phyloP scores from a whole-genome alignment of 495 filamentous ascomycete species.

The Aspergillus saccharolyticus region DNA sequence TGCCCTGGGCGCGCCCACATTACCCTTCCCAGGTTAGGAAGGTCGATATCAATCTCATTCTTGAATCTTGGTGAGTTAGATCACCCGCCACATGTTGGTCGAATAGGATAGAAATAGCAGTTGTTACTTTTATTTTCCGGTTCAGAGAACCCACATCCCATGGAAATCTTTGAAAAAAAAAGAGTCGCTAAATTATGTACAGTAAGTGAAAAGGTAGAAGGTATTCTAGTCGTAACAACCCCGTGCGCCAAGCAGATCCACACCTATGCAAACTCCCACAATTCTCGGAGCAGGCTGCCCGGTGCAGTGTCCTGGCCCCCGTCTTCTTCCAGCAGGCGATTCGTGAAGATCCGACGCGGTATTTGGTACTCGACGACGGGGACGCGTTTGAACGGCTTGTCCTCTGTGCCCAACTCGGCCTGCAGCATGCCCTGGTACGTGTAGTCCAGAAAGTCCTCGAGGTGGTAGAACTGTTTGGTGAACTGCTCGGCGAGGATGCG shows the following conservation, averaged over 20 bases:
- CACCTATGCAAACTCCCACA: slow-evolving; percentile 36
- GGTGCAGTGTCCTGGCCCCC: slow-evolving; percentile 38
- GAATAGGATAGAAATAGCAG: background rate
- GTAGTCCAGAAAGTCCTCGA: slow-evolving; percentile 96
- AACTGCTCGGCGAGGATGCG: slow-evolving; percentile 96
- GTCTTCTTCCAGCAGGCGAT: slow-evolving; percentile 41
- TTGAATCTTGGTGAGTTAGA: background rate
- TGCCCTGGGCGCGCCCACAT: too few species aligned
- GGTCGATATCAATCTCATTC: background rate
- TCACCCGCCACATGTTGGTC: slow-evolving; percentile 5
- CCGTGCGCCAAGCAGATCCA: background rate
- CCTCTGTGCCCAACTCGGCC: slow-evolving; percentile 59
- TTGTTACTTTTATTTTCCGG: too few species aligned
- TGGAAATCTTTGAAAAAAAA: too few species aligned
- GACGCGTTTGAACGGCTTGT: slow-evolving; percentile 73
- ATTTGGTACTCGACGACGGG: slow-evolving; percentile 93
- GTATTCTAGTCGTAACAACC: background rate
- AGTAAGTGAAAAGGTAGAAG: slow-evolving; percentile 2
- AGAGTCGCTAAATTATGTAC: slow-evolving; percentile 19
- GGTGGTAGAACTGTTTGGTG: slow-evolving; percentile 84
- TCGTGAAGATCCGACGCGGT: slow-evolving; percentile 76
- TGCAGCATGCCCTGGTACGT: slow-evolving; percentile 84
- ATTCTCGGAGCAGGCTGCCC: slow-evolving; percentile 32
- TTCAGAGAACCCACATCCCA: too few species aligned
- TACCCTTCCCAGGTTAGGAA: background rate